Evolutionary conservation across 1,139 yeast genomes (phyloP), one percentile per base, ranked within the genome.

Genomic region (Kluyveromyces sp.): DNA sequence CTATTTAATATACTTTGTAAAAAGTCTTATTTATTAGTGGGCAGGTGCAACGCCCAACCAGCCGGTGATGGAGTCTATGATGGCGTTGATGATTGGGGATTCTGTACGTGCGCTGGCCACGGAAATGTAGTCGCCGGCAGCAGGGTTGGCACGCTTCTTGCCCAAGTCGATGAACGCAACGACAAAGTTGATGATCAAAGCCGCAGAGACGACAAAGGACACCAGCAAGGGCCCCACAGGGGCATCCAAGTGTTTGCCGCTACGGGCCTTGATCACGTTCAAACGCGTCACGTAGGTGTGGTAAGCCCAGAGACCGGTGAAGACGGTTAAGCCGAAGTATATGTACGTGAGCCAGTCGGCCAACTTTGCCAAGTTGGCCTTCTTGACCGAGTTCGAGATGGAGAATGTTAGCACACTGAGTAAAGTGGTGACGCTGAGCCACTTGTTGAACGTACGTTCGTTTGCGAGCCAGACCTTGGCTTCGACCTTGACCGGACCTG

Each of bases 401-500:
- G 95, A 75, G 61, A 90, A 89, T 0, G 97, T 88, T 59, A 92
- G 71, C 0, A 92, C 82, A n/a, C 95, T 80, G 53, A 92, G 73
- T 60, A 92, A 71, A 0, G 95, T 80, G n/a, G 95, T 85, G 7
- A 90, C 92, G 59, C 85, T 92, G 54, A 92, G 74, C 98, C 98
- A 92, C 66, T 95, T 79, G 72, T 87, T 84, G 69, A 90, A 90
- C 2, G 98, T 92, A 67, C 98, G 84, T 70, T 92, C 98, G 63
- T 92, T 92, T 33, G 98, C 98, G 52, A 92, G 73, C 97, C 98
- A 92, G 35, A 92, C 98, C 65, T 92, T 92, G 33, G 97, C 95
- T 70, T 92, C 98, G 48, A 92, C 89, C 66, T 85, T 89, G 49
- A 89, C 78, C 2, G 96, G 94, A 4, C 97, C 96, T 34, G 92